Conservation (phyloP, 2,329 filamentous ascomycete genomes). For the Colletotrichum kahawae region DNA sequence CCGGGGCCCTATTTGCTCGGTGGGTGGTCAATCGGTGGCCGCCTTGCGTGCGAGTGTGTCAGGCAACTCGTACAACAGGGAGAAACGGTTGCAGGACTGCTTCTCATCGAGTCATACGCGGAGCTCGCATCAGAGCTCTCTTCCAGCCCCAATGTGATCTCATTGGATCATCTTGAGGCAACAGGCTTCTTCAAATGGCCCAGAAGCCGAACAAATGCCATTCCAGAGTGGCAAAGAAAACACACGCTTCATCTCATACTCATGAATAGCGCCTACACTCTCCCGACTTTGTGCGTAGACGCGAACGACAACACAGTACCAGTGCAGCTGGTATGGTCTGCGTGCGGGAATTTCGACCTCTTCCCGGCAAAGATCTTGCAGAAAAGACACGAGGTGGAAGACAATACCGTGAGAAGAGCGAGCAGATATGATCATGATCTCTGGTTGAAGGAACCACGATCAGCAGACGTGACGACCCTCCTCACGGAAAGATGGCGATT, state of each 20-base stretch:
- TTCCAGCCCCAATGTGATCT: not conserved
- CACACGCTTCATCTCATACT: not conserved
- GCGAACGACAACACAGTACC: not conserved
- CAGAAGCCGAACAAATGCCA: not conserved
- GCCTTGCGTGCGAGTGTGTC: not conserved
- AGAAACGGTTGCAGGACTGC: not conserved
- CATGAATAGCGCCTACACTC: not conserved
- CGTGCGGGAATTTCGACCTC: not conserved
- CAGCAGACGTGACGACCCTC: not conserved
- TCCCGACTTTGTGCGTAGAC: not conserved
- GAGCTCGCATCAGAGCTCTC: not conserved
- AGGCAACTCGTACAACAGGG: not conserved
- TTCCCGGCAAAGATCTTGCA: not conserved
- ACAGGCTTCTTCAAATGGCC: not conserved
- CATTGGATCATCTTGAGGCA: not conserved
- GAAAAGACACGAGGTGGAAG: not conserved
- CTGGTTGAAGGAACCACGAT: not conserved
- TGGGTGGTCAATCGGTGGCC: not conserved
- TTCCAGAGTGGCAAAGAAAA: not conserved
- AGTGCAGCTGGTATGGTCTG: not conserved
- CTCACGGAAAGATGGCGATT: not conserved
- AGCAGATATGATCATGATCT: not conserved
- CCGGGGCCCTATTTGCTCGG: not conserved
- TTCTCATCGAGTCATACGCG: not conserved
- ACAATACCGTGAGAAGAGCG: fast-evolving